Base-by-base conservation (phyloP, 768 basidiomycete species). In the Boletus pseudo-olivaceus region DNA sequence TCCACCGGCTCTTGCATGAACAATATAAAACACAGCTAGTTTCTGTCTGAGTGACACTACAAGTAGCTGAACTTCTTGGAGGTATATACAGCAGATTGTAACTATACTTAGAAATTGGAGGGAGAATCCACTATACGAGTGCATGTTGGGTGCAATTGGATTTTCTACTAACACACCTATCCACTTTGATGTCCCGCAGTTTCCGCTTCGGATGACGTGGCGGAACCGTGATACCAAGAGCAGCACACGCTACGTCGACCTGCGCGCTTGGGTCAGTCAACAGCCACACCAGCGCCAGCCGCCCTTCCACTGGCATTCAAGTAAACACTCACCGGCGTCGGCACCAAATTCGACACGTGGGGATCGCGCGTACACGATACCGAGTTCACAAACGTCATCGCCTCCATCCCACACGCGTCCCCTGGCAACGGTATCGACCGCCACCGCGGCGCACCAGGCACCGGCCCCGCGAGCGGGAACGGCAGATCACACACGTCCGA, bases 361-460 rank as follows among this genome's bases (percentile, higher is more conserved):
- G 29, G 14, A n/a, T 30, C 38, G 27, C 35, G 37, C 64, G 27
- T 42, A 48, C 35, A 42, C 14, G 15, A 29, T 26, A 12, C 34
- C 8, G 29, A 11, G 17, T 9, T 30, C 27, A 1, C 44, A 11
- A 45, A n/a, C 17, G 10, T 52, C 53, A 15, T 51, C 47, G 26
- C 29, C 15, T 26, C 20, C 4, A 7, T 19, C 43, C 43, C 47
- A 5, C 14, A 15, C 0, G 53, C 59, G n/a, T 53, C 55, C 19
- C 59, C 54, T 12, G 69, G 68, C 42, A 70, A 39, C 10, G 61
- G 49, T 17, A 6, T 49, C n/a, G 62, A 20, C 19, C 23, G 47
- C 51, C 60, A 57, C 27, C 59, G 61, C 17, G 68, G 68, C 17
- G 70, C 68, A 30, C 60, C 64, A 3, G 67, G 68, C 15, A 51